phyloP scores from a whole-genome alignment of 176 grass and related monocot genomes.

The Echinochloa phyllopogon region DNA sequence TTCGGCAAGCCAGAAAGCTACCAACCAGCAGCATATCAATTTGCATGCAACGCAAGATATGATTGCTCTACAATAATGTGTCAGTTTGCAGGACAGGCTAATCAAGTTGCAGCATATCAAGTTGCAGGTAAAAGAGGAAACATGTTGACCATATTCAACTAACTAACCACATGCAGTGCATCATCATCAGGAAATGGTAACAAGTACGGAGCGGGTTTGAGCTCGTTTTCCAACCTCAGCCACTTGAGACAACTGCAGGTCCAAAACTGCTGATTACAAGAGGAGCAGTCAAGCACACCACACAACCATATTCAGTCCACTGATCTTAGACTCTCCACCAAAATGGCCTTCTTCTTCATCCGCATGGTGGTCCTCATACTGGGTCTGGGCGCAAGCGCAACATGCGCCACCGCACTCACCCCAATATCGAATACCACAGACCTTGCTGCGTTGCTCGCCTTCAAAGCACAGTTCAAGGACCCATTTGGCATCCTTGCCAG shows the following conservation, averaged over 20 bases:
- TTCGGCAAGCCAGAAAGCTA: background rate
- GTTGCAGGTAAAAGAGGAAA: background rate
- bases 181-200: background rate
- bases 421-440: constrained; percentile 26
- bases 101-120: too few species aligned
- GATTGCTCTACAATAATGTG: background rate
- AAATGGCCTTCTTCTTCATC: constrained; percentile 32
- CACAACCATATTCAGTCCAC: background rate
- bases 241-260: background rate
- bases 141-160: background rate
- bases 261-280: background rate
- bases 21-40: background rate
- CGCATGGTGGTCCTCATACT: constrained; percentile 8
- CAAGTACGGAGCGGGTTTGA: background rate
- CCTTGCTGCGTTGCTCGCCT: constrained; percentile 41
- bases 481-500: constrained; percentile 35
- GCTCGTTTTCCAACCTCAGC: background rate
- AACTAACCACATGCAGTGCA: background rate
- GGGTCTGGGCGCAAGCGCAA: background rate
- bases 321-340: background rate
- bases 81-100: background rate
- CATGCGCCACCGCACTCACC: background rate
- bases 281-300: background rate
- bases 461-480: constrained; percentile 49
- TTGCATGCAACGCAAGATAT: background rate